Base-by-base conservation (phyloP, 1,284 basidiomycete species). In the Cystobasidium sp. region DNA sequence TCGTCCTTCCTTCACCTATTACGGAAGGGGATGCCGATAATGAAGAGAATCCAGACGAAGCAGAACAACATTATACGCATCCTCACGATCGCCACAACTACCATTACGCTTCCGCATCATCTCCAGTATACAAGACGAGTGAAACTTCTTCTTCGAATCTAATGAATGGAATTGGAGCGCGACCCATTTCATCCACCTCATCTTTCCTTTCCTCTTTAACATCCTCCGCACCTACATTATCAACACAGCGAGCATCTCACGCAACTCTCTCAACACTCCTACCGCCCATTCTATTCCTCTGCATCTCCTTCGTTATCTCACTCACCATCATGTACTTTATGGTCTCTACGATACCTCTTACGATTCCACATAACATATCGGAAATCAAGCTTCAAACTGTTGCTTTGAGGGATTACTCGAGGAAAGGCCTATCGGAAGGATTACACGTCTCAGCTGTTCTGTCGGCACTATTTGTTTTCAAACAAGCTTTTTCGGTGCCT, bases 401-500 rank as follows among this genome's bases (percentile, higher is more conserved):
- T 41, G 73, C 67, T 4, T 39, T 76, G 16, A 46, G 66, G 22
- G 65, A 64, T 49, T 76, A 76, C 49, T 67, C 62, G 8, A 56
- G 58, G n/a, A 68, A 52, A 56, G 76, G 75, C 14, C 18, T 59
- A 18, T 37, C 39, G 16, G 73, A 75, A 24, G 62, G 58, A 9
- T 39, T 69, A 41, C 76, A 77, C 47, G 67, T 75, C 8, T 51
- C 58, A 18, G 47, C 58, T 47, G 75, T 70, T 4, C 68, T 77
- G 0, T 51, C 41, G 16, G 55, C 77, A 14, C 65, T 81, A 24
- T 81, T 81, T 74, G 68, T 81, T 24, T 81, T 77, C 77, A 81
- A 81, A 69, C 80, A 81, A 74, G 78, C 78, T 44, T 81, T 81
- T 65, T 78, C 77, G 6, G 79, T 81, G n/a, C 80, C 80, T 0